Conservation (phyloP, 352 stramenopile genomes). For the Globisporangium perplexum region DNA sequence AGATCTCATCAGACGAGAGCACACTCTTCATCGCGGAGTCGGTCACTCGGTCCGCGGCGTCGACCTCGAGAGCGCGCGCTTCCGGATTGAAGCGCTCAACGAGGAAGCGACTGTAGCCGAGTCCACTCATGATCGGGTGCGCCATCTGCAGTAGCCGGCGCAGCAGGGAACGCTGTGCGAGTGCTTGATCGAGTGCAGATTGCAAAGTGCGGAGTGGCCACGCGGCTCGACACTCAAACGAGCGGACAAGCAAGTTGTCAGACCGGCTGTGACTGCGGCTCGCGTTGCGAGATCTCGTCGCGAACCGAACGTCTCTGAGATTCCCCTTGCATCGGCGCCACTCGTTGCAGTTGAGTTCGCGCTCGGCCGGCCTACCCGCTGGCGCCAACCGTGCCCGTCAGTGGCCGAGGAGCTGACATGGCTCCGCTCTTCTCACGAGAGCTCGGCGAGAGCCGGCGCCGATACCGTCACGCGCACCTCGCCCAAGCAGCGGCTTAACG, state of each 20-base stretch:
- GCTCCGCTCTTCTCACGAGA: background rate
- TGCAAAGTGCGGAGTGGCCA: slow-evolving; percentile 7
- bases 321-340: background rate
- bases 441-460: background rate
- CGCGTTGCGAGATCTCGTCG: background rate
- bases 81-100: slow-evolving; percentile 6
- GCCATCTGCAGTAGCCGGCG: slow-evolving; percentile 2
- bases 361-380: background rate
- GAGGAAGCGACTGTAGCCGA: slow-evolving; percentile 13
- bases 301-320: slow-evolving; percentile 14
- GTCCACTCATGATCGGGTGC: slow-evolving; percentile 3
- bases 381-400: background rate
- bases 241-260: background rate
- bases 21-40: background rate
- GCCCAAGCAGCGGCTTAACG: background rate
- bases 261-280: background rate
- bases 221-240: background rate
- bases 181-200: background rate
- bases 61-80: background rate
- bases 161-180: background rate
- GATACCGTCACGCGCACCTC: background rate
- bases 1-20: slow-evolving; percentile 5
- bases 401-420: background rate
- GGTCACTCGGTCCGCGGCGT: background rate
- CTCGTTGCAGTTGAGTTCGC: background rate